These are phyloP conservation scores for Hypoxylon subgilvum DNA, from an alignment of 495 filamentous ascomycete species.

Conservation along the genomic window DNA sequence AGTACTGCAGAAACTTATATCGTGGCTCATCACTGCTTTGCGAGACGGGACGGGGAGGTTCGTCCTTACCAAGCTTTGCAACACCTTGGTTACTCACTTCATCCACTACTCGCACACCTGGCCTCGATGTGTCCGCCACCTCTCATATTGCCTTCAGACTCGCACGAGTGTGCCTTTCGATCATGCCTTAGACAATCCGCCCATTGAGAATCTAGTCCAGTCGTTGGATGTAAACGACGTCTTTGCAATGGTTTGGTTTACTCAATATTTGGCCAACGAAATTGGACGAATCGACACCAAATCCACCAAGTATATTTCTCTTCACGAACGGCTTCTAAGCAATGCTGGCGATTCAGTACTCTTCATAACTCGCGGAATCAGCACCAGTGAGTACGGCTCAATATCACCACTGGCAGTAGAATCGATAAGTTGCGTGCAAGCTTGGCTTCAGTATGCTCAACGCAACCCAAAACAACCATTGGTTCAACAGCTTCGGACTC, in stretches of 20 bases:
- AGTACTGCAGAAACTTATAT: slow-evolving; percentile 72
- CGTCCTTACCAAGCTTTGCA: slow-evolving; percentile 82
- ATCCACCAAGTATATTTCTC: slow-evolving; percentile 56
- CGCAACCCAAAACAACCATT: slow-evolving; percentile 59
- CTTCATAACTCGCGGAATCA: slow-evolving; percentile 55
- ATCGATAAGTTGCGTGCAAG: slow-evolving; percentile 66
- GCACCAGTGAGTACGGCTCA: slow-evolving; percentile 34
- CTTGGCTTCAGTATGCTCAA: slow-evolving; percentile 74
- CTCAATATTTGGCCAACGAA: slow-evolving; percentile 75
- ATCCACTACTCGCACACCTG: slow-evolving; percentile 72
- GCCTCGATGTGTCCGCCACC: slow-evolving; percentile 70
- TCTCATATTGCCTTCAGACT: slow-evolving; percentile 66
- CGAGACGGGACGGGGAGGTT: slow-evolving; percentile 64
- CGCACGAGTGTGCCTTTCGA: slow-evolving; percentile 56
- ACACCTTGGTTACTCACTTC: slow-evolving; percentile 80
- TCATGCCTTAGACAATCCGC: slow-evolving; percentile 56
- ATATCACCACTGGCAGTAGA: slow-evolving; percentile 48
- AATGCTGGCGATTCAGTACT: slow-evolving; percentile 59
- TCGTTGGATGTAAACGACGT: slow-evolving; percentile 62
- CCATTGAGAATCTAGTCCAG: slow-evolving; percentile 59
- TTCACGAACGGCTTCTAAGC: slow-evolving; percentile 57
- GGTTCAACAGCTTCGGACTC: slow-evolving; percentile 60
- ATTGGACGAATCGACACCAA: slow-evolving; percentile 67
- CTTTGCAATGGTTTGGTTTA: slow-evolving; percentile 72
- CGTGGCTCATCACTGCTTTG: slow-evolving; percentile 68